Evolutionary conservation across 164 flowering plant genomes (phyloP), one percentile per base, ranked within the genome.

Genomic region (Stephania japonica): DNA sequence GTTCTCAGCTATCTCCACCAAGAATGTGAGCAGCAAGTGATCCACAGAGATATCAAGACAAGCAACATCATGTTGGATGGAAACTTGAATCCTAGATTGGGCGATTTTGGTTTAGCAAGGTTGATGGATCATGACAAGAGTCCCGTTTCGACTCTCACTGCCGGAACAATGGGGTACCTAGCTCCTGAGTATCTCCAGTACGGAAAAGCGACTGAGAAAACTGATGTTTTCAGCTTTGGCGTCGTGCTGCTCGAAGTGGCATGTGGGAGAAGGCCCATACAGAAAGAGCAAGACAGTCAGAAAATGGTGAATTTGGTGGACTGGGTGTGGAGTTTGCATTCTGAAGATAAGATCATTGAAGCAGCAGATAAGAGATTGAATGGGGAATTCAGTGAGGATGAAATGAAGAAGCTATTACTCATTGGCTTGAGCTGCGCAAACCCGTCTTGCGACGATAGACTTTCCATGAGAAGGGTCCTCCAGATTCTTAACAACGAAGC

Each of bases 151-250:
- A 94, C 97, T 11, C 81, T 92, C 0, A 94, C 98, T 0, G 98
- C 97, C 6, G 98, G 97, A 41, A 92, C 98, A 2, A 92, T 91
- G 97, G 98, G 98, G 4, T 94, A 92, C 80, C 84, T 92, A 4
- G 97, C 98, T 11, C 97, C 97, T 1, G 97, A 94, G 80, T 94
- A 94, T 86, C 92, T 94, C 8, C 98, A 92, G 70, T 91, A 83
- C 71, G 98, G 97, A 7, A 91, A 83, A 77, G 98, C 98, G 41
- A 94, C 93, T 1, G 97, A 94, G 70, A 94, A 90, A 70, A 94
- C 95, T 1, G 97, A 94, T 77, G 92, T 87, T 41, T 94, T 84
- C 74, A 92, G 97, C 83, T 94, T 81, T 72, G 98, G 97, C 1
- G 91, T 94, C 64, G 98, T 91, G 6, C 71, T 91, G 11, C 93